Base-by-base conservation (phyloP, 345 rosid species). In the Mangifera indica region DNA sequence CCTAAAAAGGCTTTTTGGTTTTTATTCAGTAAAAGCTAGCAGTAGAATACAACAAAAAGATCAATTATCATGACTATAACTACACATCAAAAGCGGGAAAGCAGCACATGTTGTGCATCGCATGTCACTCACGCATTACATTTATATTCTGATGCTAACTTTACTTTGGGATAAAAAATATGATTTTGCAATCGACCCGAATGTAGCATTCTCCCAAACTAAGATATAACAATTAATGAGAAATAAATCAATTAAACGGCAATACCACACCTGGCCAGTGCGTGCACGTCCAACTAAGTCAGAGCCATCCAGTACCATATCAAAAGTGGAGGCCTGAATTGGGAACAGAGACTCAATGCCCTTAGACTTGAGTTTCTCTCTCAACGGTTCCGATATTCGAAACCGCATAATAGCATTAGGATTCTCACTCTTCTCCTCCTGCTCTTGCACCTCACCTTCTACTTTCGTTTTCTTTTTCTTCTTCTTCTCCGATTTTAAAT, bases 271-370 rank as follows among this genome's bases (percentile, higher is more conserved):
- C 94, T 93, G 98, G 66, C 98, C 98, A 54, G 99, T 95, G 11
- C 99, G 93, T 11, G 99, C 98, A 1, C 98, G 81, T 10, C 99
- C 98, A 48, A 95, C 97, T 82, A 95, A 82, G 75, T 95, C 99
- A 72, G 80, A 82, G 12, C 98, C 98, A 53, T 85, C 87, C 7
- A 88, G 84, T 77, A 95, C 69, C 79, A 81, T 89, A 62, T 85
- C 82, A 71, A 93, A 95, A 3, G 98, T 95, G 72, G 71, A 78
- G 29, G 99, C 99, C 74, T 91, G 97, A 81, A 95, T 93, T 1
- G 97, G 98, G 58, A 95, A 95, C 77, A 95, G 76, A 0, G 91
- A 73, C 82, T 86, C 93, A 9, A 95, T 95, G 66, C 92, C 94
- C 66, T 86, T 95, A 72, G 82, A 80, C 82, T 83, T 89, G 51